Percentiles rank a stretch among this genome's conserved stretches.
Conservation (phyloP, 345 rosid species). For the Zanthoxylum bungeanum region DNA sequence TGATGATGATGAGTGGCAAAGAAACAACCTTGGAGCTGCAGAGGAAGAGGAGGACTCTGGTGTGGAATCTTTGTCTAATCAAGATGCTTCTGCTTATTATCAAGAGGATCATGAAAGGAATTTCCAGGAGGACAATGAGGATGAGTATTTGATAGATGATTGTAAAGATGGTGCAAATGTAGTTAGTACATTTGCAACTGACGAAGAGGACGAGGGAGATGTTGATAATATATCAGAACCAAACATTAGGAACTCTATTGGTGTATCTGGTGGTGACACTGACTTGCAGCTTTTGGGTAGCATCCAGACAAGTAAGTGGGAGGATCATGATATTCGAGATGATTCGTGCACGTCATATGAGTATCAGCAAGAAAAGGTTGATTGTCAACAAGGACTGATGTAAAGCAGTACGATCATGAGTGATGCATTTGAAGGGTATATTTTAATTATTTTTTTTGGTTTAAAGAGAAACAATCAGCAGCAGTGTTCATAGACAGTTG, state of each 20-base stretch:
- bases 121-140: constrained; percentile 24
- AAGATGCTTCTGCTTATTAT: constrained; percentile 12
- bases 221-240: constrained; percentile 24
- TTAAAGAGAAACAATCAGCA: background rate
- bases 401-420: constrained; percentile 18
- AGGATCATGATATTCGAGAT: constrained; percentile 26
- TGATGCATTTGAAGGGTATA: background rate
- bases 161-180: constrained; percentile 3
- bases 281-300: constrained; percentile 12
- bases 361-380: constrained; percentile 20
- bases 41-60: constrained; percentile 37
- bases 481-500: background rate
- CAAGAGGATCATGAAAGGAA: constrained; percentile 18
- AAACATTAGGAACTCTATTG: constrained; percentile 2
- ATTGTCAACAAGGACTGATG: constrained; percentile 3
- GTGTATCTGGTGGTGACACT: constrained; percentile 1
- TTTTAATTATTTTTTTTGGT: background rate
- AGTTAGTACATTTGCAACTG: constrained; percentile 14
- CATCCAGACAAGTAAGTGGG: constrained; percentile 6
- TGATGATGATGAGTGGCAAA: constrained; percentile 52
- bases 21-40: constrained; percentile 20
- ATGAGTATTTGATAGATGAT: constrained; percentile 24
- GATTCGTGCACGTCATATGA: constrained; percentile 40
- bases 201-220: constrained; percentile 35
- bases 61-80: constrained; percentile 35